Conservation (phyloP, 1,284 basidiomycete genomes). For the Melampsora larici-populina region DNA sequence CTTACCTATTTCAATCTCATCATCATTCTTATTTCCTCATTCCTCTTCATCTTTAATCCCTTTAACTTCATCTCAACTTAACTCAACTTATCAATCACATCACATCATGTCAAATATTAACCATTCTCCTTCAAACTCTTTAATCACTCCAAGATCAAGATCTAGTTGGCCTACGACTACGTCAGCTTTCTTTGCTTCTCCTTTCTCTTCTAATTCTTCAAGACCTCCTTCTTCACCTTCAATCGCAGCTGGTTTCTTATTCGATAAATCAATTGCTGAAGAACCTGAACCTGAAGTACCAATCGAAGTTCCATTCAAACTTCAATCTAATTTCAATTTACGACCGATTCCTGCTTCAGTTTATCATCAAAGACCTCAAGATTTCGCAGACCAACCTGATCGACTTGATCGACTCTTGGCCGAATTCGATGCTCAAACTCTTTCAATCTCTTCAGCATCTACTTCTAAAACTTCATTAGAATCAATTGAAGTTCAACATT, state of each 20-base stretch:
- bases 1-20: no score
- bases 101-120: no score
- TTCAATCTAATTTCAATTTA: neutral
- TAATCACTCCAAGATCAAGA: neutral
- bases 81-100: no score
- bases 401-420: conserved; percentile 20
- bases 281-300: neutral
- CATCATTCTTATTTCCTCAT: no score
- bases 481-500: neutral
- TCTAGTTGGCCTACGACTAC: neutral
- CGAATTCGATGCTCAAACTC: conserved; percentile 5
- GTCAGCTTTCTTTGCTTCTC: conserved; percentile 22
- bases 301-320: neutral
- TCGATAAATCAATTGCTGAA: neutral
- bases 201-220: conserved; percentile 6
- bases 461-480: neutral
- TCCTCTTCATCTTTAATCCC: no score
- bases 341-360: neutral
- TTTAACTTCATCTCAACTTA: no score
- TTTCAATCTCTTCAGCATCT: neutral
- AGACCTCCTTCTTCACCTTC: neutral
- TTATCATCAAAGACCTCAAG: neutral
- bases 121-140: no score
- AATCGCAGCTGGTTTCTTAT: neutral
- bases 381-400: neutral